Conservation (phyloP, 352 stramenopile species). For the Phytophthora ramorum region DNA sequence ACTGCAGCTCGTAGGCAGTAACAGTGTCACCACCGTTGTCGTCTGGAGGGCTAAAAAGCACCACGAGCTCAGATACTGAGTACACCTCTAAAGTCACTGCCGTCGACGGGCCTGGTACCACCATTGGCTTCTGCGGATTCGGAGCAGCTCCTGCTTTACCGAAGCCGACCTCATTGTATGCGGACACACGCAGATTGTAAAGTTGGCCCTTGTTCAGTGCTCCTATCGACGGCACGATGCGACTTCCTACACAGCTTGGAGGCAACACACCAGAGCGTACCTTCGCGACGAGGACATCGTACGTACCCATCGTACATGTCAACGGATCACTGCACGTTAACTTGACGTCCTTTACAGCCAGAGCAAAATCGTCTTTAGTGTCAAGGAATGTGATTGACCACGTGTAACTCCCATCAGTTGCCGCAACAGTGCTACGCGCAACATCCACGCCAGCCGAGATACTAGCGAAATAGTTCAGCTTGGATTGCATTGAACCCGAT, state of each 20-base stretch:
- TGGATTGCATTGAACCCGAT: slow-evolving; percentile 81
- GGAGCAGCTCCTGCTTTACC: slow-evolving; percentile 62
- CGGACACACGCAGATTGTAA: slow-evolving; percentile 95
- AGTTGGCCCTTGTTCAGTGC: slow-evolving; percentile 89
- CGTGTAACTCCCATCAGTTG: slow-evolving; percentile 66
- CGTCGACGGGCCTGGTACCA: slow-evolving; percentile 74
- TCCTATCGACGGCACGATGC: slow-evolving; percentile 73
- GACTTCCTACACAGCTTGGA: slow-evolving; percentile 74
- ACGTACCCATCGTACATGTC: slow-evolving; percentile 40
- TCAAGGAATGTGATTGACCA: slow-evolving; percentile 95
- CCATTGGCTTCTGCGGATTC: slow-evolving; percentile 78
- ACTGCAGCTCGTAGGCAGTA: slow-evolving; percentile 93
- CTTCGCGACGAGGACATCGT: slow-evolving; percentile 60
- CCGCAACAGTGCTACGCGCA: slow-evolving; percentile 53
- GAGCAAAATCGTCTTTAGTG: slow-evolving; percentile 74
- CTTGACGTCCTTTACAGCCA: slow-evolving; percentile 42
- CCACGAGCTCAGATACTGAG: slow-evolving; percentile 85
- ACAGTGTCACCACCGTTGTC: slow-evolving; percentile 89
- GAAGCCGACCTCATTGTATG: slow-evolving; percentile 95
- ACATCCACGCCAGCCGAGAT: slow-evolving; percentile 77
- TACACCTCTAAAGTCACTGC: slow-evolving; percentile 74
- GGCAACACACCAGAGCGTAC: slow-evolving; percentile 79
- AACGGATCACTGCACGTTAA: slow-evolving; percentile 20
- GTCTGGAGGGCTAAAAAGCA: slow-evolving; percentile 90
- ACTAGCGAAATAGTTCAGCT: slow-evolving; percentile 57